phyloP scores from a whole-genome alignment of 106 monocot genomes.

The Allium fistulosum region DNA sequence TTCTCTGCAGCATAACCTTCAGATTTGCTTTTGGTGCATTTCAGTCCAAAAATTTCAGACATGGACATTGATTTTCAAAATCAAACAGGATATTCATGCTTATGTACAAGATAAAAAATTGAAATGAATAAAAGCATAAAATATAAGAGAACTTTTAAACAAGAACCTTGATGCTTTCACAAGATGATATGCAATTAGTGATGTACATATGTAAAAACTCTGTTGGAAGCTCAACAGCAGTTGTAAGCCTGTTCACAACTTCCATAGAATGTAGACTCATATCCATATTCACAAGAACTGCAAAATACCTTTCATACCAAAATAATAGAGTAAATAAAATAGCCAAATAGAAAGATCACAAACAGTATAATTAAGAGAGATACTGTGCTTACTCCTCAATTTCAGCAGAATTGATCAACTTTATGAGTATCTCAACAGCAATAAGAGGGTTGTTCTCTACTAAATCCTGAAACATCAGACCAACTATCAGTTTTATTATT shows the following conservation, averaged over 20 bases:
- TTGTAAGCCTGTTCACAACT: constrained; percentile 94
- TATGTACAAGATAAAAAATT: too few relatives aligned
- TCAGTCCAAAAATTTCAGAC: too few relatives aligned
- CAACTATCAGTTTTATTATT: too few relatives aligned
- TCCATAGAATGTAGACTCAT: constrained; percentile 98
- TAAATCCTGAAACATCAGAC: constrained; percentile 49
- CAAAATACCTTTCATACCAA: constrained; percentile 57
- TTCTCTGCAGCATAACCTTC: too few relatives aligned
- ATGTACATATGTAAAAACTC: constrained; percentile 90
- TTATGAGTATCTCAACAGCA: constrained; percentile 85
- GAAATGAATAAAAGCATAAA: too few relatives aligned
- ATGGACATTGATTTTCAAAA: too few relatives aligned
- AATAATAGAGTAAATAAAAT: constrained; percentile 2
- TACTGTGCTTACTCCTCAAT: constrained; percentile 55
- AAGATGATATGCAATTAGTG: constrained; percentile 81
- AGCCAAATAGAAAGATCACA: too few relatives aligned
- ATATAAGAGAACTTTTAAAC: background rate
- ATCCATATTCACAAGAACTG: constrained; percentile 94
- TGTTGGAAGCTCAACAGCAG: constrained; percentile 79
- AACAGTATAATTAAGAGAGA: background rate
- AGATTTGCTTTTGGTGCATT: too few relatives aligned
- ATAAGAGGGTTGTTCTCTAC: constrained; percentile 90
- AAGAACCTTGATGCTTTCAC: constrained; percentile 64
- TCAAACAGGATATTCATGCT: too few relatives aligned
- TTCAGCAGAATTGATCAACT: constrained; percentile 86